Evolutionary conservation across 2,329 filamentous ascomycete species (phyloP).

Genomic region (Blastomyces silverae): DNA sequence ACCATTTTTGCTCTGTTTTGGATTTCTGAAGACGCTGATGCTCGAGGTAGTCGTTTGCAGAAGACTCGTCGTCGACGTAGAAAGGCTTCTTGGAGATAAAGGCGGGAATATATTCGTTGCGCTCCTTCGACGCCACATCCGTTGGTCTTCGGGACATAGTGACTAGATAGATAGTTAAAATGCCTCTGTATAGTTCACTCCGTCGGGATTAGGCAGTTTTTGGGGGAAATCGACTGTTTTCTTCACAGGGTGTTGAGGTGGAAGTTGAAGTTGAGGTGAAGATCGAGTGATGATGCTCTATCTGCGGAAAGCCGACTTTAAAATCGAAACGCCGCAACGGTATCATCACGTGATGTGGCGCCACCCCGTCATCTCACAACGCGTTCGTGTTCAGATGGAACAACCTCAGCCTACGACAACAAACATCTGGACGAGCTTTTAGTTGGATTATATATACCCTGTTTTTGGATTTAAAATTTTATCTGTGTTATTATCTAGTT

Average conservation of each 20-base stretch:
- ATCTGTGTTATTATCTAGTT: not conserved
- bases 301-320: not conserved
- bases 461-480: not conserved
- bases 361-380: constrained; percentile 20
- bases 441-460: not conserved
- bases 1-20: constrained; percentile 74
- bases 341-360: constrained; percentile 11
- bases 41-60: constrained; percentile 81
- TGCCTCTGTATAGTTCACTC: not conserved
- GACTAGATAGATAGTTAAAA: not conserved
- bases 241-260: not conserved
- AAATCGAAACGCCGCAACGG: not conserved
- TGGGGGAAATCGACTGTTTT: not conserved
- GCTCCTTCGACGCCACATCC: constrained; percentile 63
- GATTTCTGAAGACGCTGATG: constrained; percentile 80
- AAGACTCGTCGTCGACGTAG: constrained; percentile 73
- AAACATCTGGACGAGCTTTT: not conserved
- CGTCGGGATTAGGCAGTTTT: not conserved
- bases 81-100: constrained; percentile 99
- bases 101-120: constrained; percentile 96
- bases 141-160: constrained; percentile 45
- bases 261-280: not conserved
- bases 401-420: not conserved
- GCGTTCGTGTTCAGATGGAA: not conserved
- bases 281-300: not conserved